These are phyloP conservation scores for Camellia oleifera DNA, from an alignment of 179 eudicot genomes.

Conservation along the genomic window DNA sequence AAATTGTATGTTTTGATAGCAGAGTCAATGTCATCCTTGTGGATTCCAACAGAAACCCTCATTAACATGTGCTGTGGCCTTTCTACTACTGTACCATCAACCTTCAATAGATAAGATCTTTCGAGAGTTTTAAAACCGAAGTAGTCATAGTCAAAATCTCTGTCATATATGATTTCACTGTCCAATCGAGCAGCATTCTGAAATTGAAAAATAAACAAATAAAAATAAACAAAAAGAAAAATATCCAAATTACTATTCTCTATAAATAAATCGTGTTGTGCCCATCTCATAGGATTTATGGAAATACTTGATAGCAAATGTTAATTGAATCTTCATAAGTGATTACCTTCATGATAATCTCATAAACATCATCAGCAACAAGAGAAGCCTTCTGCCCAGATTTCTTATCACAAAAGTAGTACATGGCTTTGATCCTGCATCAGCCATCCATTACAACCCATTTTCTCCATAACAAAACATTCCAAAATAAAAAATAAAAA, in stretches of 20 bases:
- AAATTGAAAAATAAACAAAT: not conserved
- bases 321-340: too few relatives aligned
- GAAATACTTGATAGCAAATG: too few relatives aligned
- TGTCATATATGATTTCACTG: slow-evolving; percentile 70
- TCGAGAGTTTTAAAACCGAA: slow-evolving; percentile 85
- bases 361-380: slow-evolving; percentile 63
- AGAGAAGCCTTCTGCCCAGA: too few relatives aligned
- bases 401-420: slow-evolving; percentile 32
- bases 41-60: slow-evolving; percentile 80
- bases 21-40: slow-evolving; percentile 72
- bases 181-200: slow-evolving; percentile 76
- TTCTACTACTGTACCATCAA: slow-evolving; percentile 65
- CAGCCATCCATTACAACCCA: not conserved
- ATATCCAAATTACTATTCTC: not conserved
- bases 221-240: not conserved
- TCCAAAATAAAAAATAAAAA: too few relatives aligned
- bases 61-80: slow-evolving; percentile 80
- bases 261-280: not conserved
- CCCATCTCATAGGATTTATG: not conserved
- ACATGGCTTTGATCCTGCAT: slow-evolving; percentile 68
- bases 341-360: slow-evolving; percentile 74
- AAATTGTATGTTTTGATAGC: slow-evolving; percentile 67
- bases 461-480: too few relatives aligned
- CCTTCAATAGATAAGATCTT: slow-evolving; percentile 70
- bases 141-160: slow-evolving; percentile 89